Base-by-base conservation (phyloP, 1,284 basidiomycete genomes). In the Heliocybe sulcata region DNA sequence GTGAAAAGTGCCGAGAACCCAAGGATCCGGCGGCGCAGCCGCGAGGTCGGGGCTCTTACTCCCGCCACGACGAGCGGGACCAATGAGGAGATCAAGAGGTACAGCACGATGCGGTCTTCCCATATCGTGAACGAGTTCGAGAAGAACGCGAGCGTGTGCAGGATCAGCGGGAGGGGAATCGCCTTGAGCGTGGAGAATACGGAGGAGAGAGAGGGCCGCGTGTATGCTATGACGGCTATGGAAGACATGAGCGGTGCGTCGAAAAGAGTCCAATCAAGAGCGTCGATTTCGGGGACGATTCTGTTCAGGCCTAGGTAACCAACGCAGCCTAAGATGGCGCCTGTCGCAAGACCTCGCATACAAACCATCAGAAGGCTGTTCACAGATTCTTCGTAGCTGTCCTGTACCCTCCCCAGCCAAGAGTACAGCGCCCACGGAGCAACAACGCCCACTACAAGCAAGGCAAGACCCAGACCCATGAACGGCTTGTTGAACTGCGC, bases 101-200 rank as follows among this genome's bases (percentile, higher is more conserved):
- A 94, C 1, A 83, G 80, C 6, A 90, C 77, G 53, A 93, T 76
- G 33, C 81, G 80, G 67, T 98, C 95, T 77, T 99, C 97, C 90
- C 94, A 98, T 67, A 99, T 83, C 29, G 91, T 91, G 73, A 92
- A 97, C 0, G 94, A 97, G 73, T 98, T 99, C 23, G 92, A 94
- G 11, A 88, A 79, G 68, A 94, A 93, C 2, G 85, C 76, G 3
- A 88, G 54, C 1, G 83, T 70, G 61, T 95, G 91, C 4, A 93
- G 70, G 56, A 84, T 58, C 51, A 90, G 77, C 42, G 79, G 67
- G 25, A 87, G 61, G 20, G 71, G 78, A 55, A 68, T 66, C 52
- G 73, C 78, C 51, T 63, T 64, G 31, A 72, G 51, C n/a, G 58
- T 61, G 3, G 69, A 63, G 20, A 73, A 54, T 51, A 59, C 51